Conservation (phyloP, 257 asterid genomes). For the Ilex aquifolium region DNA sequence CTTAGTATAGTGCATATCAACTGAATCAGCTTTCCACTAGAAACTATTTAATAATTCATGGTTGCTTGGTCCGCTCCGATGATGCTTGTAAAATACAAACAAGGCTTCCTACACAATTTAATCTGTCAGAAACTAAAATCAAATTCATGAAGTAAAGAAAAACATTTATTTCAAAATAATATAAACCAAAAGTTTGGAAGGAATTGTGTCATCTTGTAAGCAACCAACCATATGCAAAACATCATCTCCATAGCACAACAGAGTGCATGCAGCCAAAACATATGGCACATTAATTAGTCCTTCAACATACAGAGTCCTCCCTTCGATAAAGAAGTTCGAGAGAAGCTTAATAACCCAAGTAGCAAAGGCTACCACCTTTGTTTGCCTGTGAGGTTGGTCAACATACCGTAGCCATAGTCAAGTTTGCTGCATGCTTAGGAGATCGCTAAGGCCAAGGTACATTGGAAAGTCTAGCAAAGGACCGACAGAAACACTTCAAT, state of each 20-base stretch:
- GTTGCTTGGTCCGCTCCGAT: constrained; percentile 39
- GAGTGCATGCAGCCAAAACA: constrained; percentile 62
- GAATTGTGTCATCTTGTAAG: too few species aligned
- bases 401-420: constrained; percentile 51
- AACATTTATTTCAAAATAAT: background rate
- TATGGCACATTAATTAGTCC: constrained; percentile 70
- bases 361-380: constrained; percentile 78
- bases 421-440: constrained; percentile 54
- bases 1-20: constrained; percentile 50
- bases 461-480: constrained; percentile 45
- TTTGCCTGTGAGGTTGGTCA: constrained; percentile 60
- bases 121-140: constrained; percentile 21
- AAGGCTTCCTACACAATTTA: constrained; percentile 57
- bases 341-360: constrained; percentile 73
- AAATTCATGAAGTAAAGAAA: constrained; percentile 3
- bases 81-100: constrained; percentile 76
- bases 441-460: constrained; percentile 46
- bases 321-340: constrained; percentile 73
- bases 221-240: constrained; percentile 84
- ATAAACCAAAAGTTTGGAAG: constrained; percentile 45
- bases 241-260: constrained; percentile 73
- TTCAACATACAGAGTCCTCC: constrained; percentile 70
- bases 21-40: constrained; percentile 59
- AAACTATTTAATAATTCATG: constrained; percentile 48
- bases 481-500: constrained; percentile 48